A percentile compares a stretch with the other conserved stretches of the same genome.
Conservation (phyloP, 148 eudicot genomes). For the Bassia scoparia region DNA sequence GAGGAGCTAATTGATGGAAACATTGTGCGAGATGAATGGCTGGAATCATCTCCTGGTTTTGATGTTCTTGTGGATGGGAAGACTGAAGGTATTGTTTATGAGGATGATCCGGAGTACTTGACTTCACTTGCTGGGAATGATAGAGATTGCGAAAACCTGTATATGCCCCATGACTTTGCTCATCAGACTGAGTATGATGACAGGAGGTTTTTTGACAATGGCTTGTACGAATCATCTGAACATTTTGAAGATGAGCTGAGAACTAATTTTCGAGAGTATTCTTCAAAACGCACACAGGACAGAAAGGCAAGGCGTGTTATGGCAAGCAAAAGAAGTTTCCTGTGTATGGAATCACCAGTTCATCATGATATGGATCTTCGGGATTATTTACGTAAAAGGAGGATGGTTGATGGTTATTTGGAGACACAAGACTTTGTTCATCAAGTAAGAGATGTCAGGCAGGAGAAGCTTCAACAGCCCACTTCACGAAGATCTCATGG, state of each 20-base stretch:
- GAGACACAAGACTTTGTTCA: too few species aligned
- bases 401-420: too few species aligned
- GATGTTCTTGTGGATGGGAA: conserved; percentile 70
- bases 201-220: conserved; percentile 20
- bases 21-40: conserved; percentile 47
- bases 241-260: conserved; percentile 28
- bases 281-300: conserved; percentile 25
- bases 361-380: conserved; percentile 39
- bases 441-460: conserved; percentile 24
- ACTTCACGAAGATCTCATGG: conserved; percentile 23
- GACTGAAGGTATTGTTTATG: conserved; percentile 36
- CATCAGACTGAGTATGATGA: conserved; percentile 32
- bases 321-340: conserved; percentile 35
- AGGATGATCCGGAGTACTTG: conserved; percentile 39
- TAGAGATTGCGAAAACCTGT: conserved; percentile 31
- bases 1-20: conserved; percentile 41
- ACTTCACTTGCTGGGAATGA: conserved; percentile 35
- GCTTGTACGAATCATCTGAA: conserved; percentile 28
- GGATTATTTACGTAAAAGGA: too few species aligned
- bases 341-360: conserved; percentile 27
- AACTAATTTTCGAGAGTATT: conserved; percentile 12
- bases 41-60: conserved; percentile 67
- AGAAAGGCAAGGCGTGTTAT: conserved; percentile 27
- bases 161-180: conserved; percentile 32
- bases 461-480: conserved; percentile 26